Conservation (phyloP, 169 alveolate genomes). For the Eimeria praecox region DNA sequence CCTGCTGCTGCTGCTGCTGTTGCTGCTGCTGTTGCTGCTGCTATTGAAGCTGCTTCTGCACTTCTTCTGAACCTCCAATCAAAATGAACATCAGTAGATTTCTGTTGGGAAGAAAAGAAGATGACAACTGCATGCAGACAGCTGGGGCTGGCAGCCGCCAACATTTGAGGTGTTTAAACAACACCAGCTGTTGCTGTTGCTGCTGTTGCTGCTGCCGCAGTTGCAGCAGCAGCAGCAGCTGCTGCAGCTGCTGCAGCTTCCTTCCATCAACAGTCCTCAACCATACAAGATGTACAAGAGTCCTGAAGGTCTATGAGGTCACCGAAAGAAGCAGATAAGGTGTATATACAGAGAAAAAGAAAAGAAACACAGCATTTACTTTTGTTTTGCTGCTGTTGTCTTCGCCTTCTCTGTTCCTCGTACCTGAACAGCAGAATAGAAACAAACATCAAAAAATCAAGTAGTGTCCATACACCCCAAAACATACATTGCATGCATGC, state of each 20-base stretch:
- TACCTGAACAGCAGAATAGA: not conserved
- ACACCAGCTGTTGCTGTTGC: not conserved
- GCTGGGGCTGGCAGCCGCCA: not conserved
- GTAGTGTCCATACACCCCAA: not conserved
- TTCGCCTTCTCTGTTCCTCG: conserved; percentile 84
- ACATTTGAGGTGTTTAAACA: not conserved
- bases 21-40: not conserved
- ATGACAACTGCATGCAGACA: not conserved
- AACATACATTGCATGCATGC: not conserved
- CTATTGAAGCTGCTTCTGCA: not conserved
- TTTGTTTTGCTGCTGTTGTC: conserved; percentile 46
- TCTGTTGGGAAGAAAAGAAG: conserved; percentile 13
- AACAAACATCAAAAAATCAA: too few species aligned
- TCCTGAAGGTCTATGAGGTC: not conserved
- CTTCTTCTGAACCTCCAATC: not conserved
- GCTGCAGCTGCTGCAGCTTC: not conserved
- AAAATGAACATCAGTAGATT: not conserved
- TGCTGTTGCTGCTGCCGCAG: not conserved
- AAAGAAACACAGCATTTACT: not conserved
- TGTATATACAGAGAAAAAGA: not conserved
- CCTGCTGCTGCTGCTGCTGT: not conserved
- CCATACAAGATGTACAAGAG: not conserved
- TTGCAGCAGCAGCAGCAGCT: not conserved
- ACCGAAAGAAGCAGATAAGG: not conserved
- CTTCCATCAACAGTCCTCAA: not conserved